A percentile compares a stretch with the other conserved stretches of the same genome.
These are phyloP conservation scores for Escallonia herrerae DNA, from an alignment of 129 eudicot species.

Conservation along the genomic window DNA sequence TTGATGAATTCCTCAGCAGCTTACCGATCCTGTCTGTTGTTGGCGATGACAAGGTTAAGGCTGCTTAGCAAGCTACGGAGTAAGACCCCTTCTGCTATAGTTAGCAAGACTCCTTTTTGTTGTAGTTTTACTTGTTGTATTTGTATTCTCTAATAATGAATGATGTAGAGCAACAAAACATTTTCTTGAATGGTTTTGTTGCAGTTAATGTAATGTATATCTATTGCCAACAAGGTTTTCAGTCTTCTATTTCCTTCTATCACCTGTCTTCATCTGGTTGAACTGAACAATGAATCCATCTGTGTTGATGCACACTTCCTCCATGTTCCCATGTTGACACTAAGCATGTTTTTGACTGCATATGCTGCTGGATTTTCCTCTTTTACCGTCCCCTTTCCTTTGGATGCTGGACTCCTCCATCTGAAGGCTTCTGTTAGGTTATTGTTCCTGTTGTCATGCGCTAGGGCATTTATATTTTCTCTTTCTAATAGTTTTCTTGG, in stretches of 20 bases:
- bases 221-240: slow-evolving; percentile 11
- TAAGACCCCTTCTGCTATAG: too few species aligned
- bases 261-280: not conserved
- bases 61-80: slow-evolving; percentile 30
- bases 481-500: too few species aligned
- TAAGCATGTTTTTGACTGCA: not conserved
- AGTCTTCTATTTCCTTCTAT: not conserved
- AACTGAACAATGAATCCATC: not conserved
- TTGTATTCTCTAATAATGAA: slow-evolving; percentile 12
- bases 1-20: slow-evolving; percentile 69
- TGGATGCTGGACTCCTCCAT: too few species aligned
- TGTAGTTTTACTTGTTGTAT: too few species aligned
- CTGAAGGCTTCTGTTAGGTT: too few species aligned
- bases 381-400: too few species aligned
- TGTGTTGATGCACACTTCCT: not conserved
- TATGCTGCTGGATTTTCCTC: too few species aligned
- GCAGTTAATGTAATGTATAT: slow-evolving; percentile 12
- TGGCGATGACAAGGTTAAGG: slow-evolving; percentile 70
- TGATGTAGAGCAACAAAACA: slow-evolving; percentile 22
- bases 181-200: slow-evolving; percentile 13
- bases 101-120: too few species aligned
- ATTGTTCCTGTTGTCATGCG: too few species aligned
- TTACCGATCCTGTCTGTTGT: slow-evolving; percentile 65
- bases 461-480: too few species aligned
- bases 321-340: not conserved